phyloP scores from a whole-genome alignment of 176 grass and related monocot genomes.

The Hyparrhenia diplandra region DNA sequence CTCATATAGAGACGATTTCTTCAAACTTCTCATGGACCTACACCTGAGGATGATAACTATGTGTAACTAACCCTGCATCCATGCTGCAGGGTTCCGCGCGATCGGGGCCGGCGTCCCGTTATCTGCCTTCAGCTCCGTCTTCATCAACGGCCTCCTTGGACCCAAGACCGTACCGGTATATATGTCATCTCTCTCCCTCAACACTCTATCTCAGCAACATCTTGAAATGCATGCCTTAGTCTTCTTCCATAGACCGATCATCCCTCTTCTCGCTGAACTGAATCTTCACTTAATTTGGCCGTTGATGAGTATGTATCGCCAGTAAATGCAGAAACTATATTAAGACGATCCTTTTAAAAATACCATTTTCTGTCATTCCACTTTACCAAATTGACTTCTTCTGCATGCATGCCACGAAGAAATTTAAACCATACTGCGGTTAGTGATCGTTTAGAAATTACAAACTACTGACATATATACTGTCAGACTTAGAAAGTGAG shows the following conservation, averaged over 20 bases:
- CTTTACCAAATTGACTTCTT: not conserved
- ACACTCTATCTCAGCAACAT: no score
- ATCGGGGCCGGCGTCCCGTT: slow-evolving; percentile 51
- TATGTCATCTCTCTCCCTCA: not conserved
- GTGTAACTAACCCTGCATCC: no score
- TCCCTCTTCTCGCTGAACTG: no score
- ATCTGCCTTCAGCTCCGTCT: slow-evolving; percentile 31
- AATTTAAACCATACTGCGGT: no score
- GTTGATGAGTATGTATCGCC: no score
- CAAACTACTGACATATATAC: not conserved
- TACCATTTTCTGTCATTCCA: no score
- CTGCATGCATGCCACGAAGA: not conserved
- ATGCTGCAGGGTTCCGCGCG: slow-evolving; percentile 49
- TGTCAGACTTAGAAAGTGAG: not conserved
- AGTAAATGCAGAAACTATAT: no score
- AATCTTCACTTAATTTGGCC: no score
- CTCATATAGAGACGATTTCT: not conserved
- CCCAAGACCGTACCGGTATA: slow-evolving; percentile 49
- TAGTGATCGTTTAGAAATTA: no score
- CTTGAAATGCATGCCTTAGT: no score
- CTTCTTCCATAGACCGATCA: no score
- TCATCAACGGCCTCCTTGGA: slow-evolving; percentile 55
- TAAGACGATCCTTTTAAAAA: no score
- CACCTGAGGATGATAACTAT: not conserved
- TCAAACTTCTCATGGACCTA: not conserved